phyloP scores from a whole-genome alignment of 2,329 filamentous ascomycete genomes.

The Fusarium irregulare region DNA sequence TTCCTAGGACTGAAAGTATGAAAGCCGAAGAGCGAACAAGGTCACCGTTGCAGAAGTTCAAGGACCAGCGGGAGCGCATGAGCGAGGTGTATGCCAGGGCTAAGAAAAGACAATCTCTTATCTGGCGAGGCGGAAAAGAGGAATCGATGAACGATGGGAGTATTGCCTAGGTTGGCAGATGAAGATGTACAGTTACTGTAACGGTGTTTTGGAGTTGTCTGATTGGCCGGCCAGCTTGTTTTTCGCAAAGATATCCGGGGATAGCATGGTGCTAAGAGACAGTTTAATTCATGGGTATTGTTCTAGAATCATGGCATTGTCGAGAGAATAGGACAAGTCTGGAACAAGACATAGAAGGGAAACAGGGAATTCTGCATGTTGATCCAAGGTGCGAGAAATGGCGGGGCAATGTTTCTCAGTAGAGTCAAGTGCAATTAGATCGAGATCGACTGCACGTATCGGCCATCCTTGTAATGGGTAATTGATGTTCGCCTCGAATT shows the following conservation, averaged over 20 bases:
- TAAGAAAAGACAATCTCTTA: constrained; percentile 23
- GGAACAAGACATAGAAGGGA: background rate
- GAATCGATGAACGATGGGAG: background rate
- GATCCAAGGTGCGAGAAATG: constrained; percentile 6
- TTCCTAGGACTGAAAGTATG: constrained; percentile 32
- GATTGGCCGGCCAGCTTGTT: background rate
- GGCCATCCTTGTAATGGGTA: background rate
- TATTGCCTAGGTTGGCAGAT: background rate
- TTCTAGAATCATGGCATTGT: constrained; percentile 23
- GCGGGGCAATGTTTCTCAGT: constrained; percentile 1
- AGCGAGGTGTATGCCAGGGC: constrained; percentile 24
- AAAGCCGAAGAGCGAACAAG: constrained; percentile 16
- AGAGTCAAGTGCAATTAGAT: background rate
- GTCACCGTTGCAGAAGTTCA: constrained; percentile 29
- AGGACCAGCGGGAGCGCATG: constrained; percentile 22
- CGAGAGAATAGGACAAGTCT: background rate
- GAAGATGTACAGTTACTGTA: background rate
- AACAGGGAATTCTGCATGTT: constrained; percentile 15
- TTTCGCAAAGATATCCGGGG: background rate
- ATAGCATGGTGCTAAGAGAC: background rate
- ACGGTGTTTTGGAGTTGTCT: background rate
- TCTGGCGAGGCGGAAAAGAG: constrained; percentile 15
- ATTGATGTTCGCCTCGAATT: background rate
- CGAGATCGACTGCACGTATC: constrained; percentile 4
- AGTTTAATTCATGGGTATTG: constrained; percentile 4